Percentiles rank a stretch among this genome's conserved stretches.
phyloP scores from a whole-genome alignment of 208 protist genomes.

The Leishmania guyanensis region DNA sequence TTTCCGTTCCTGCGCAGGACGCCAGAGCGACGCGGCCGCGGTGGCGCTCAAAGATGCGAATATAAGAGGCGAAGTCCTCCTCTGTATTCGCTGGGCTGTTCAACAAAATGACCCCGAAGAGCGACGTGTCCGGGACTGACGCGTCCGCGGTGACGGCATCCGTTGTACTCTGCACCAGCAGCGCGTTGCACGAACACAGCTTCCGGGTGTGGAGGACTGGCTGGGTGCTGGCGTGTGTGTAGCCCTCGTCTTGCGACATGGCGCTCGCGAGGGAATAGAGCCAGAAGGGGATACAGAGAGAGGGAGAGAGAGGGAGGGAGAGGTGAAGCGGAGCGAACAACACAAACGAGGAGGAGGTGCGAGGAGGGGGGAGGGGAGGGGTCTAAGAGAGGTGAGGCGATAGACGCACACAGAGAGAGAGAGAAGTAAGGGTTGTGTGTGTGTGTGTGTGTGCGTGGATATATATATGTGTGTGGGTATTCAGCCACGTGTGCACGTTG shows the following conservation, averaged over 20 bases:
- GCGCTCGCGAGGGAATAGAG: neutral
- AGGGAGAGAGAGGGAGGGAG: neutral
- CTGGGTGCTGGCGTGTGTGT: neutral
- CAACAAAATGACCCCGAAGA: constrained; percentile 63
- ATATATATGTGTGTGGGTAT: neutral
- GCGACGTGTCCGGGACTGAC: constrained; percentile 23
- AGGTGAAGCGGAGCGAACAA: neutral
- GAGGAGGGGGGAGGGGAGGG: neutral
- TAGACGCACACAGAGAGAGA: neutral
- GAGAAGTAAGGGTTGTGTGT: too few species aligned
- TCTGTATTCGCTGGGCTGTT: constrained; percentile 63
- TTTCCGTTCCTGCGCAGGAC: neutral
- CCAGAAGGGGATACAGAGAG: neutral
- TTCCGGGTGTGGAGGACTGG: constrained; percentile 20
- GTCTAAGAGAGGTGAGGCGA: neutral
- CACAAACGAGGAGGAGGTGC: neutral
- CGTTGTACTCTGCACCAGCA: constrained; percentile 9
- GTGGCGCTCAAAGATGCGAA: constrained; percentile 38
- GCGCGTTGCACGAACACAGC: constrained; percentile 34
- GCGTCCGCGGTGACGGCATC: neutral
- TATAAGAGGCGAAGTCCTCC: constrained; percentile 60
- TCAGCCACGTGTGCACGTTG: neutral
- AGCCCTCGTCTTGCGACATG: neutral
- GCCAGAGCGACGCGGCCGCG: constrained; percentile 10
- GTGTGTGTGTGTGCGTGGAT: too few species aligned